Evolutionary conservation across 345 rosid species (phyloP).

Genomic region (Murraya paniculata): DNA sequence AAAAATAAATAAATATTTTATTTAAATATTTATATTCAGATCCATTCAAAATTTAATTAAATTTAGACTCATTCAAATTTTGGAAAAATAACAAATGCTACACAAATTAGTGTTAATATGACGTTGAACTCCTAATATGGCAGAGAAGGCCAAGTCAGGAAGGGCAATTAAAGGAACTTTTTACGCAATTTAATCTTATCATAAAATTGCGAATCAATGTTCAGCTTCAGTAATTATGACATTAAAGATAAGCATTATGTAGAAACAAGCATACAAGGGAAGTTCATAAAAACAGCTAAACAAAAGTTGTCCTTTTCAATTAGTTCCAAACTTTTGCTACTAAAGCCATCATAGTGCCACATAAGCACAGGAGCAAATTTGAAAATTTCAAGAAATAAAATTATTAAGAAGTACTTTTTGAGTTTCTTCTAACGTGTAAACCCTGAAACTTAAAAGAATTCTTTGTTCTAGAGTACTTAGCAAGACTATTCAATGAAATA

Average conservation of each 20-base stretch:
- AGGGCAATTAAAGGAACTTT: neutral
- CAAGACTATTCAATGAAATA: neutral
- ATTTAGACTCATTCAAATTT: too few species aligned
- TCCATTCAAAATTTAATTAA: too few species aligned
- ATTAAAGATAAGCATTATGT: neutral
- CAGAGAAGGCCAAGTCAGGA: neutral
- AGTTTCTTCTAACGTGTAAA: too few species aligned
- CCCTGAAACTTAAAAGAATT: neutral
- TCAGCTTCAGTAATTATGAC: neutral
- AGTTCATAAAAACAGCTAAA: slow-evolving; percentile 13
- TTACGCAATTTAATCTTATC: neutral
- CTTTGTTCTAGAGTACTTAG: neutral
- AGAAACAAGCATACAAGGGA: slow-evolving; percentile 13
- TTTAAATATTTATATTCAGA: too few species aligned
- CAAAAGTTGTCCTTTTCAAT: slow-evolving; percentile 14
- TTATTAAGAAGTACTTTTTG: too few species aligned
- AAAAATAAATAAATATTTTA: too few species aligned
- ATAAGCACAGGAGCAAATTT: neutral
- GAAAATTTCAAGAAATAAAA: neutral
- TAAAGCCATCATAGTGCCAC: neutral
- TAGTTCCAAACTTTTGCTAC: neutral
- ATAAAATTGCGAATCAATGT: neutral
- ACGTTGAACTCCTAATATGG: neutral
- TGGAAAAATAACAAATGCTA: too few species aligned
- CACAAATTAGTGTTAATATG: neutral